Evolutionary conservation across 768 basidiomycete species (phyloP), one percentile per base, ranked within the genome.

Genomic region (Boletus pseudopeckii): DNA sequence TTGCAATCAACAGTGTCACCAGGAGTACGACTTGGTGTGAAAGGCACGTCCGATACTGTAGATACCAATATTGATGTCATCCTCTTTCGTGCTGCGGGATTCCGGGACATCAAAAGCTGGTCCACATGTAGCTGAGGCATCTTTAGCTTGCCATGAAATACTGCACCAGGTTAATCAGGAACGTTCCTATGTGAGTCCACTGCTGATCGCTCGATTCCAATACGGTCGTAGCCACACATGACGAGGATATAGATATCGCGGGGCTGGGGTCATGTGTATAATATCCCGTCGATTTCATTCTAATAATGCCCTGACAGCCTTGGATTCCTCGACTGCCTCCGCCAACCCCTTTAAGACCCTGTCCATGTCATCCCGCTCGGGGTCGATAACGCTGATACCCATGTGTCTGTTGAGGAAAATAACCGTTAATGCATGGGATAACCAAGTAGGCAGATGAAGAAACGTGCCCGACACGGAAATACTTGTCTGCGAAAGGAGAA

Each of bases 401-500:
- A 98, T 96, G 69, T 97, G 95, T 32, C 88, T 87, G 60, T 42
- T 18, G 26, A 43, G 18, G 17, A 47, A 45, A 39, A 41, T 0
- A 28, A 2, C 1, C 6, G 42, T 61, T 26, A 58, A 57, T 39
- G 7, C 5, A 34, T 26, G 14, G 53, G 42, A 40, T 7, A 50
- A 30, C 52, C 36, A 36, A 43, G 37, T 7, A 20, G 30, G 13
- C 57, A 26, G 14, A 50, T n/a, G 15, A 40, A 20, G 9, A 48
- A 17, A 75, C 79, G 37, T 54, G 81, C 80, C 93, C 94, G 50
- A 97, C 84, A 47, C 94, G 86, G 86, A 96, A 93, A 71, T 96
- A 96, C 64, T 85, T 87, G 65, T 88, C 88, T 89, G 57, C 24
- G 57, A 22, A 51, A 28, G 11, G 17, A 39, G 13, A 8, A 30